Evolutionary conservation across 345 rosid genomes (phyloP).

Genomic region (Pugionium dolabratum): DNA sequence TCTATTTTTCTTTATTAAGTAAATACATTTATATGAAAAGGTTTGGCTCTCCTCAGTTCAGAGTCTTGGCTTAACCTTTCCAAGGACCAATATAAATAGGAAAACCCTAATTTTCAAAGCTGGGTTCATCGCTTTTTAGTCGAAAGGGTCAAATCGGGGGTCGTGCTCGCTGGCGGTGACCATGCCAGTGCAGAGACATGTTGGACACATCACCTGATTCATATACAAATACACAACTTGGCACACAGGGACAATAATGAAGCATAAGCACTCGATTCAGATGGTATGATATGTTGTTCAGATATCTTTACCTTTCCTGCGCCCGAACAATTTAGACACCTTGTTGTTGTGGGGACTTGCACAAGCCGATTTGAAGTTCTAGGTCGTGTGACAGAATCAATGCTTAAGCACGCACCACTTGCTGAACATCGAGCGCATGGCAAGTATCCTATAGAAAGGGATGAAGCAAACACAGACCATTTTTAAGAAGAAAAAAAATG

Average conservation of each 20-base stretch:
- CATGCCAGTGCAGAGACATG: conserved; percentile 90
- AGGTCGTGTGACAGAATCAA: conserved; percentile 55
- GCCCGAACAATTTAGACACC: conserved; percentile 88
- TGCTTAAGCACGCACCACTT: conserved; percentile 68
- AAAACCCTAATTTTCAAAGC: neutral
- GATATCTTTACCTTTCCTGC: conserved; percentile 75
- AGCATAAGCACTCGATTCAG: conserved; percentile 3
- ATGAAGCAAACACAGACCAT: conserved; percentile 18
- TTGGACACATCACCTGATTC: conserved; percentile 82
- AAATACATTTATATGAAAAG: conserved; percentile 19
- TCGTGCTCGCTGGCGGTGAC: conserved; percentile 82
- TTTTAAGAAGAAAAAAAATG: neutral
- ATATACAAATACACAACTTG: conserved; percentile 18
- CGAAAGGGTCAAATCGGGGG: conserved; percentile 77
- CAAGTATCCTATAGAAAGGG: conserved; percentile 64
- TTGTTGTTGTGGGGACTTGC: conserved; percentile 57
- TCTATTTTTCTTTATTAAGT: conserved; percentile 9
- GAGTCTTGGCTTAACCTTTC: conserved; percentile 20
- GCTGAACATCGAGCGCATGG: conserved; percentile 92
- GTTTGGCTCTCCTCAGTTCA: conserved; percentile 23
- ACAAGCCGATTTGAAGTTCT: conserved; percentile 53
- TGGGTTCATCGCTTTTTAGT: conserved; percentile 32
- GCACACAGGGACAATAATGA: conserved; percentile 10
- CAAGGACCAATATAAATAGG: conserved; percentile 17
- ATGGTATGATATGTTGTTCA: conserved; percentile 6